phyloP scores from a whole-genome alignment of 2,329 filamentous ascomycete species.

The Calonectria hawksworthii region DNA sequence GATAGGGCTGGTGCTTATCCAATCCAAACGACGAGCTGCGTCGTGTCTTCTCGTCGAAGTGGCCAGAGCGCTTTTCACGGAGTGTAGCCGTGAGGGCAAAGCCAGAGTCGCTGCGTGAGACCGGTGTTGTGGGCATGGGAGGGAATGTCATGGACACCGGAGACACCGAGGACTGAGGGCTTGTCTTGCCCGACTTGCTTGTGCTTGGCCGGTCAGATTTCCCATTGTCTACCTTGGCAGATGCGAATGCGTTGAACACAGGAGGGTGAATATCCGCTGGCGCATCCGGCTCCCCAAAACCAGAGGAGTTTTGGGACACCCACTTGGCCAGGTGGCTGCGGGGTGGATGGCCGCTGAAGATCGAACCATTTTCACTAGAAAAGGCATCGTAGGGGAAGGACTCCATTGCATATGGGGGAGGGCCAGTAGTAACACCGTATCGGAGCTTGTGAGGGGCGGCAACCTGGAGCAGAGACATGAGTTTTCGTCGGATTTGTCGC shows the following conservation, averaged over 20 bases:
- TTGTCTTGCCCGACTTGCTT: slow-evolving; percentile 73
- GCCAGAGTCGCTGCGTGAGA: slow-evolving; percentile 92
- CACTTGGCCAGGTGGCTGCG: slow-evolving; percentile 85
- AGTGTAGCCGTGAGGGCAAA: slow-evolving; percentile 89
- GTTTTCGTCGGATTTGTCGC: slow-evolving; percentile 89
- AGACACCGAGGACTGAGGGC: slow-evolving; percentile 76
- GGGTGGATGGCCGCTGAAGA: slow-evolving; percentile 81
- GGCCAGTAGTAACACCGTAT: slow-evolving; percentile 88
- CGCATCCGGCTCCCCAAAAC: slow-evolving; percentile 80
- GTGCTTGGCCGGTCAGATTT: slow-evolving; percentile 84
- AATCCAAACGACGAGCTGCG: slow-evolving; percentile 94
- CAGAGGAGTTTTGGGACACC: slow-evolving; percentile 89
- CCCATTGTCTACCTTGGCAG: slow-evolving; percentile 76
- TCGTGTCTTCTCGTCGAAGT: slow-evolving; percentile 83
- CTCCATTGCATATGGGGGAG: slow-evolving; percentile 93
- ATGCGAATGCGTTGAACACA: slow-evolving; percentile 92
- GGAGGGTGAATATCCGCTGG: slow-evolving; percentile 68
- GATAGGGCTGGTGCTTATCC: slow-evolving; percentile 76
- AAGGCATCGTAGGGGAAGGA: slow-evolving; percentile 93
- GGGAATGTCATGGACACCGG: slow-evolving; percentile 85
- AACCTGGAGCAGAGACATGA: slow-evolving; percentile 87
- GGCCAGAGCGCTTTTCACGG: slow-evolving; percentile 93
- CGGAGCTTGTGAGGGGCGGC: slow-evolving; percentile 91
- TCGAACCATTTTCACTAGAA: slow-evolving; percentile 84
- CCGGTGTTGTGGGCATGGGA: slow-evolving; percentile 79